phyloP scores from a whole-genome alignment of 768 basidiomycete genomes.

The Ramaria rubella region DNA sequence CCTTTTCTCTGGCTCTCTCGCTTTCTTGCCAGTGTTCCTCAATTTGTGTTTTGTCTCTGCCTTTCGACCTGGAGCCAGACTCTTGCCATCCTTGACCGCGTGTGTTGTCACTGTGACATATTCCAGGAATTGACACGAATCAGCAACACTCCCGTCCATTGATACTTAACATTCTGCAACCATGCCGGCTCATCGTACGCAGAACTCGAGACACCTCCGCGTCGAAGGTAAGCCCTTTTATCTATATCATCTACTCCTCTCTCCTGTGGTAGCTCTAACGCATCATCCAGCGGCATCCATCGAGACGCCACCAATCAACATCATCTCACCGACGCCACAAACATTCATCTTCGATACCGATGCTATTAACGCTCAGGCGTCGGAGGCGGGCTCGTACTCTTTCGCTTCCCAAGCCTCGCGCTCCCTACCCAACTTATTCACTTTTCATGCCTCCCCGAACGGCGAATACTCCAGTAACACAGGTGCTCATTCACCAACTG shows the following conservation, averaged over 20 bases:
- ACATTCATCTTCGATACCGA: slow-evolving; percentile 6
- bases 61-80: slow-evolving; percentile 11
- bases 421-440: slow-evolving; percentile 11
- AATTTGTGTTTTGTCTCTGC: slow-evolving; percentile 7
- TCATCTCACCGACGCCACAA: slow-evolving; percentile 10
- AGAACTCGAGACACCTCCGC: slow-evolving; percentile 13
- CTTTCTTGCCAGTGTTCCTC: slow-evolving; percentile 1
- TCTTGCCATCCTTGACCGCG: slow-evolving; percentile 3
- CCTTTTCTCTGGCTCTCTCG: slow-evolving; percentile 5
- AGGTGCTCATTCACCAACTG: not conserved
- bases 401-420: slow-evolving; percentile 10
- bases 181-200: slow-evolving; percentile 13
- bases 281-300: not conserved
- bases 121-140: not conserved
- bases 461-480: slow-evolving; percentile 2
- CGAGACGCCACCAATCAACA: slow-evolving; percentile 10
- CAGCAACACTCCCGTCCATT: not conserved
- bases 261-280: not conserved
- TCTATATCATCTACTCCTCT: not conserved
- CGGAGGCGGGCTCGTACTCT: slow-evolving; percentile 7
- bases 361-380: slow-evolving; percentile 1
- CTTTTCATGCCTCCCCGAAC: slow-evolving; percentile 6
- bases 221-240: slow-evolving; percentile 5
- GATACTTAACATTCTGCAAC: not conserved
- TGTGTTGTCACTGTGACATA: not conserved